These are phyloP conservation scores for Beauveria caledonica DNA, from an alignment of 2,329 filamentous ascomycete species.

Conservation along the genomic window DNA sequence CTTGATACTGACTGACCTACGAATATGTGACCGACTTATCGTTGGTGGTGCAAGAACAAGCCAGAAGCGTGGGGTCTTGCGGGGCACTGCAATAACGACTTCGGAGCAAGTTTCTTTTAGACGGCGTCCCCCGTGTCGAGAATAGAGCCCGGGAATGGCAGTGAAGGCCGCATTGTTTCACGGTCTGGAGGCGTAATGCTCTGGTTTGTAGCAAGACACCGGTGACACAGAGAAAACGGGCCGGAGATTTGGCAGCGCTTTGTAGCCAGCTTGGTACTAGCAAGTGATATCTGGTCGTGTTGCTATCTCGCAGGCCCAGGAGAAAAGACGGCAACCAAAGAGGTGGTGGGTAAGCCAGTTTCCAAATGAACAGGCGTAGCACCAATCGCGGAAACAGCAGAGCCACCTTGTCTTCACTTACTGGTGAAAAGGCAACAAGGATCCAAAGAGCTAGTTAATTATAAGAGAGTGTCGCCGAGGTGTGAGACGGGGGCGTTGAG, in stretches of 20 bases:
- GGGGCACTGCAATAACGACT: slow-evolving; percentile 5
- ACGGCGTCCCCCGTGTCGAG: slow-evolving; percentile 1
- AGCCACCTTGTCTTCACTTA: slow-evolving; percentile 4
- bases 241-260: not conserved
- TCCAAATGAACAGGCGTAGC: not conserved
- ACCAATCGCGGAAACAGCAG: slow-evolving; percentile 5
- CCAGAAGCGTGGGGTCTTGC: slow-evolving; percentile 4
- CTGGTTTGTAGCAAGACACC: not conserved
- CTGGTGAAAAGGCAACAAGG: not conserved
- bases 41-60: slow-evolving; percentile 4
- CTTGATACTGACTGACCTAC: slow-evolving; percentile 8
- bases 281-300: not conserved
- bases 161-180: not conserved
- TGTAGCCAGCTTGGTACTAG: not conserved
- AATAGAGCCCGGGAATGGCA: not conserved
- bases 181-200: not conserved
- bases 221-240: not conserved
- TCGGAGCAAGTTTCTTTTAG: slow-evolving; percentile 1
- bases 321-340: not conserved
- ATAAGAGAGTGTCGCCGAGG: slow-evolving; percentile 6
- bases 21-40: slow-evolving; percentile 3
- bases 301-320: not conserved
- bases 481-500: slow-evolving; percentile 6
- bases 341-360: not conserved
- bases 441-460: not conserved